Percentiles rank a stretch among this genome's conserved stretches.
These are phyloP conservation scores for Lumnitzera racemosa DNA, from an alignment of 345 rosid genomes.

Conservation along the genomic window DNA sequence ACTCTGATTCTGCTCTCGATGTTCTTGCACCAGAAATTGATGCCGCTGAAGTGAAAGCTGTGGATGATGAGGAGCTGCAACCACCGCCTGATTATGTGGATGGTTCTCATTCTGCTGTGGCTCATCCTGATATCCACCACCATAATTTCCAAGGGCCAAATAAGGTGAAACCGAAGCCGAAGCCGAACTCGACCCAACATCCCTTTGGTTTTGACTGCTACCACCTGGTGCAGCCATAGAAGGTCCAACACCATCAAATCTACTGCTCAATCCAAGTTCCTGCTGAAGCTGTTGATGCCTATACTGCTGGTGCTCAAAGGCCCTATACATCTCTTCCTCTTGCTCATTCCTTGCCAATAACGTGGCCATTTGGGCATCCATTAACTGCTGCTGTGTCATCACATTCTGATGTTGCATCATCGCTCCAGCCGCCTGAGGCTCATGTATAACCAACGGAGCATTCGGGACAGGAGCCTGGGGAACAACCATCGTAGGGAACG, in stretches of 20 bases:
- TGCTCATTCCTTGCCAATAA: slow-evolving; percentile 53
- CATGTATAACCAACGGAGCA: slow-evolving; percentile 17
- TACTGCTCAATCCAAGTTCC: slow-evolving; percentile 38
- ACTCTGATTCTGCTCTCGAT: slow-evolving; percentile 34
- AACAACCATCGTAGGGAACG: not conserved
- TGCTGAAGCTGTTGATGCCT: slow-evolving; percentile 38
- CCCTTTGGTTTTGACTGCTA: not conserved
- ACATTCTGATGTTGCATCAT: slow-evolving; percentile 26
- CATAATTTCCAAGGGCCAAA: not conserved
- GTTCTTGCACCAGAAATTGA: slow-evolving; percentile 23
- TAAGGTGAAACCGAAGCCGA: too few relatives aligned
- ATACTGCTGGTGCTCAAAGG: slow-evolving; percentile 35
- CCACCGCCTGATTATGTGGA: slow-evolving; percentile 1
- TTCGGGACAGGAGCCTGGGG: slow-evolving; percentile 11
- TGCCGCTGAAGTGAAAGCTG: slow-evolving; percentile 53
- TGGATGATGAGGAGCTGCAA: slow-evolving; percentile 17
- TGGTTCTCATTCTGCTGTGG: slow-evolving; percentile 43
- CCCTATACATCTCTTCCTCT: slow-evolving; percentile 45
- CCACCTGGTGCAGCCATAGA: slow-evolving; percentile 29
- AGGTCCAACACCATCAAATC: slow-evolving; percentile 30
- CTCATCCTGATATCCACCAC: slow-evolving; percentile 16
- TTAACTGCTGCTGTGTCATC: slow-evolving; percentile 32
- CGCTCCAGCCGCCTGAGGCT: slow-evolving; percentile 26
- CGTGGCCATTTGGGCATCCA: slow-evolving; percentile 56
- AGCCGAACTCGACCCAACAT: not conserved